Evolutionary conservation across 176 grass and related monocot species (phyloP).

Genomic region (Phyllostachys edulis): DNA sequence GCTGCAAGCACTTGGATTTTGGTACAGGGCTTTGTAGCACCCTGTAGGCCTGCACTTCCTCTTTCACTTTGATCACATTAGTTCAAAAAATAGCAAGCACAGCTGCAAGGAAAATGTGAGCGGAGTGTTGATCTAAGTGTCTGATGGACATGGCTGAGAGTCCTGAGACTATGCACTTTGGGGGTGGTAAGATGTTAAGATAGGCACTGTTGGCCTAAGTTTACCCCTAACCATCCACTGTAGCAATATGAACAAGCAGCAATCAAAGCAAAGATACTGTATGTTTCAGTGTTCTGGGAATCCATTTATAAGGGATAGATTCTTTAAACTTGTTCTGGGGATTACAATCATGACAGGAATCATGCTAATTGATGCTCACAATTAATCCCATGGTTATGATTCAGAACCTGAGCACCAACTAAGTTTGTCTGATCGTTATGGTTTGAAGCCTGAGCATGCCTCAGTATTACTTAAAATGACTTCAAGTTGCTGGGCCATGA

Average conservation of each 20-base stretch:
- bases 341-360: constrained; percentile 19
- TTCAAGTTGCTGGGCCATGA: neutral
- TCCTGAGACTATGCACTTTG: neutral
- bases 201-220: neutral
- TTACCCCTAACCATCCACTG: neutral
- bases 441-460: neutral
- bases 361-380: neutral
- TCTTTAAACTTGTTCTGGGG: neutral
- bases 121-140: neutral
- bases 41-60: neutral
- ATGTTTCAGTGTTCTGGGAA: neutral
- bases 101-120: neutral
- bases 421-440: neutral
- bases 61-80: neutral
- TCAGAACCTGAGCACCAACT: neutral
- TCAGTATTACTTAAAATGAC: constrained; percentile 1
- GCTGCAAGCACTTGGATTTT: neutral
- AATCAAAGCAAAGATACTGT: neutral
- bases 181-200: neutral
- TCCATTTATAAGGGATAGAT: neutral
- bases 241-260: neutral
- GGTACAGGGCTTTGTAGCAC: neutral
- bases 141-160: neutral
- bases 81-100: neutral
- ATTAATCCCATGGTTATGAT: neutral